These are phyloP conservation scores for Ophiocordyceps unilateralis DNA, from an alignment of 2,329 filamentous ascomycete species.

Conservation along the genomic window DNA sequence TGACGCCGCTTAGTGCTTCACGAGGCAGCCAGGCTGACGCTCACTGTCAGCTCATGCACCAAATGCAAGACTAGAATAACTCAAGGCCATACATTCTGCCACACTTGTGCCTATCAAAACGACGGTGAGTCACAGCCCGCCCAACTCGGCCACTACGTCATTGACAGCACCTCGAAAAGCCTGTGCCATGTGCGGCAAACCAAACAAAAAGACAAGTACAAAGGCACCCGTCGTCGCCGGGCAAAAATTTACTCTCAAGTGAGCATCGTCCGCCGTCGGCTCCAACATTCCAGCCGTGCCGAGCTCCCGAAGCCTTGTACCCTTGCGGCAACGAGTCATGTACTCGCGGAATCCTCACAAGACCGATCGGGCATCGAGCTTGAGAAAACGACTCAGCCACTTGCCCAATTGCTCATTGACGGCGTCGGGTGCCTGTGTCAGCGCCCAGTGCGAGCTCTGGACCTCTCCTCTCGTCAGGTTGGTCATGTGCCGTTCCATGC, in stretches of 20 bases:
- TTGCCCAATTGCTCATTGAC: conserved; percentile 51
- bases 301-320: neutral
- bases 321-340: too few species aligned
- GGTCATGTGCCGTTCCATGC: conserved; percentile 53
- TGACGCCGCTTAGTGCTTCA: too few species aligned
- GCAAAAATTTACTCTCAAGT: conserved; percentile 47
- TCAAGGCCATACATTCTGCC: conserved; percentile 41
- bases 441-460: conserved; percentile 61
- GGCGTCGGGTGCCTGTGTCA: conserved; percentile 54
- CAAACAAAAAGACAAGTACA: conserved; percentile 30
- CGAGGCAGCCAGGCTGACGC: neutral
- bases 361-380: conserved; percentile 10
- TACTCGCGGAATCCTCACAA: too few species aligned
- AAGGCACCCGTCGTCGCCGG: conserved; percentile 37
- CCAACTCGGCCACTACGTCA: neutral
- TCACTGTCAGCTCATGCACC: conserved; percentile 31
- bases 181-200: conserved; percentile 47
- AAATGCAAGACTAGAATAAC: conserved; percentile 48
- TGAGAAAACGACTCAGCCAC: conserved; percentile 38
- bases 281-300: too few species aligned
- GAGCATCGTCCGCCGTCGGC: too few species aligned
- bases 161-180: conserved; percentile 18
- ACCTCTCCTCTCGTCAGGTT: conserved; percentile 50
- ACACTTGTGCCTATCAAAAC: conserved; percentile 44
- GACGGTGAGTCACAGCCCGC: conserved; percentile 27